Evolutionary conservation across 192 early-diverging fungal species (phyloP).

Genomic region (Rhizophagus prolifer): DNA sequence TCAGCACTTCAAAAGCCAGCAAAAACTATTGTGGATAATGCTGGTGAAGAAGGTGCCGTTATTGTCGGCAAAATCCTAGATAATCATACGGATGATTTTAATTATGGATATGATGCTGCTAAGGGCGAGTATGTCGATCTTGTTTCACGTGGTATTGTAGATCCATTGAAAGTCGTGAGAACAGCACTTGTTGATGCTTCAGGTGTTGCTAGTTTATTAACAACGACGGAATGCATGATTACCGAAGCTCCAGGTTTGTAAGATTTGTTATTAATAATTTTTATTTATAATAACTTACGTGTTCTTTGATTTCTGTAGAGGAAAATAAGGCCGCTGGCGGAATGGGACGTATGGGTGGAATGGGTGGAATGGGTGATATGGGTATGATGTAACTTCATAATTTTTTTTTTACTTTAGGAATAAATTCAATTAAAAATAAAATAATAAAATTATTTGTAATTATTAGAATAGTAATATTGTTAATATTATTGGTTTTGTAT

Average conservation of each 20-base stretch:
- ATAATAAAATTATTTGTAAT: too few species aligned
- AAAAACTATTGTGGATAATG: constrained; percentile 95
- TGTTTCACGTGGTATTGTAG: constrained; percentile 96
- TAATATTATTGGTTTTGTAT: too few species aligned
- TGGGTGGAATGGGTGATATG: constrained; percentile 68
- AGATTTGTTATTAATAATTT: neutral
- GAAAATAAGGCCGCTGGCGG: constrained; percentile 57
- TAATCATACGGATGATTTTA: constrained; percentile 70
- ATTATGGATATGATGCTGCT: constrained; percentile 93
- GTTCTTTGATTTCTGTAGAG: constrained; percentile 34
- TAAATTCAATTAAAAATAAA: too few species aligned
- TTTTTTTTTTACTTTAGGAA: too few species aligned
- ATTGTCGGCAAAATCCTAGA: constrained; percentile 96
- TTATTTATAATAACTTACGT: neutral
- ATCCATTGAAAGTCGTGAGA: constrained; percentile 99
- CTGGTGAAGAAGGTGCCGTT: constrained; percentile 96
- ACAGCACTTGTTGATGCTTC: constrained; percentile 96
- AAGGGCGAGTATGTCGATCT: constrained; percentile 93
- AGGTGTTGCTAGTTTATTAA: constrained; percentile 95
- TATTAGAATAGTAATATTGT: too few species aligned
- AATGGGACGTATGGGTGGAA: constrained; percentile 70
- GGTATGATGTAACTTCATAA: constrained; percentile 61
- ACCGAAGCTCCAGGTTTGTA: constrained; percentile 83
- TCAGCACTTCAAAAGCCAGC: constrained; percentile 92
- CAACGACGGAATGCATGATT: constrained; percentile 98